Percentiles rank a stretch among this genome's conserved stretches.
phyloP scores from a whole-genome alignment of 1,284 basidiomycete genomes.

The Singerocomus inundabilis region DNA sequence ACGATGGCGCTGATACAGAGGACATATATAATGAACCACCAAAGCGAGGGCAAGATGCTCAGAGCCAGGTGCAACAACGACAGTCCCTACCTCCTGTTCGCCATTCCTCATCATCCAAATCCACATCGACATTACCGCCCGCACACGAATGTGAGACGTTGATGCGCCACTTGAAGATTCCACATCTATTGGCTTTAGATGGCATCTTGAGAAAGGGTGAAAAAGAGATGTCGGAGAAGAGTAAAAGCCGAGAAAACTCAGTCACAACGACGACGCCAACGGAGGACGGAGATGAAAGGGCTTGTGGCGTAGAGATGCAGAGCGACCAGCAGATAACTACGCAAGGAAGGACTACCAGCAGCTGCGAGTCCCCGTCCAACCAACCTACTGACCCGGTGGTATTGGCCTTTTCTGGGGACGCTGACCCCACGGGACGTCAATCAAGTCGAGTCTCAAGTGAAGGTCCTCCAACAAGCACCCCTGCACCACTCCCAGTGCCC shows the following conservation, averaged over 20 bases:
- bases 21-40: not conserved
- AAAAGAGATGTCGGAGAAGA: constrained; percentile 3
- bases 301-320: not conserved
- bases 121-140: not conserved
- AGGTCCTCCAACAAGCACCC: not conserved
- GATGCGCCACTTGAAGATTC: constrained; percentile 36
- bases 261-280: not conserved
- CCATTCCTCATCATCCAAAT: not conserved
- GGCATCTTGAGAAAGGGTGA: constrained; percentile 38
- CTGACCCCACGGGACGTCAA: not conserved
- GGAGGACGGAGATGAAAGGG: constrained; percentile 5
- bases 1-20: constrained; percentile 5
- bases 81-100: not conserved
- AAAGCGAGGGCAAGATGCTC: constrained; percentile 17
- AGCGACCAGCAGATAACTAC: not conserved
- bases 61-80: not conserved
- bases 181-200: constrained; percentile 47
- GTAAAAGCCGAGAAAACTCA: constrained; percentile 12
- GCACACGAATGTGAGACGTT: constrained; percentile 30
- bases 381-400: constrained; percentile 24
- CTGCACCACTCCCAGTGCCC: not conserved
- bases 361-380: not conserved
- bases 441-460: not conserved
- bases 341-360: not conserved
- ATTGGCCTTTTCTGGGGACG: constrained; percentile 20